Percentiles rank a stretch among this genome's conserved stretches.
Evolutionary conservation across 805 yeast genomes (phyloP).

Genomic region (Dipodascopsis uninucleata): DNA sequence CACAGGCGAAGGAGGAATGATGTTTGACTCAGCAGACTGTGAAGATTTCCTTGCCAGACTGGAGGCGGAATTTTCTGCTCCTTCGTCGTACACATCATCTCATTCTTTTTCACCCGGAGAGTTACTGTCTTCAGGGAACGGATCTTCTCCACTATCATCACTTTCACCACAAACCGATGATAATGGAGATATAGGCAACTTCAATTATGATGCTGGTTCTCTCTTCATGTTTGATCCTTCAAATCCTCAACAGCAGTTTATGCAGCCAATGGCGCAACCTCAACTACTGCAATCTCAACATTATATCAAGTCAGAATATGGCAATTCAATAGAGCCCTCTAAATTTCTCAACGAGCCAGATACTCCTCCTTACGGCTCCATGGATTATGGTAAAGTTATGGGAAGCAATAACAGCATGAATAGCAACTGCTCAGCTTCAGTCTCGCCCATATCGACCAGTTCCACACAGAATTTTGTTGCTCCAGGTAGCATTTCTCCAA

Average conservation of each 20-base stretch:
- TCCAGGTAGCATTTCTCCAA: background rate
- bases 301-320: constrained; percentile 6
- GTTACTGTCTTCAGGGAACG: constrained; percentile 20
- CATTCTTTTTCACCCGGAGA: constrained; percentile 23
- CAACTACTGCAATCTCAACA: background rate
- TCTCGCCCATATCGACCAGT: constrained; percentile 12
- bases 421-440: background rate
- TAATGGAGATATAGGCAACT: constrained; percentile 7
- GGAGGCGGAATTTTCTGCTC: constrained; percentile 23
- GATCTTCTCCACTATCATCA: constrained; percentile 25
- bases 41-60: constrained; percentile 31
- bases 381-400: no score
- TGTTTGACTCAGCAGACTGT: constrained; percentile 31
- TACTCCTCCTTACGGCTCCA: background rate
- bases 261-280: background rate
- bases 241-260: constrained; percentile 1
- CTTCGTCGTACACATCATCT: constrained; percentile 18
- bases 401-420: background rate
- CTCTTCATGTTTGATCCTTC: constrained; percentile 18
- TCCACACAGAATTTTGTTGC: constrained; percentile 4
- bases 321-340: constrained; percentile 1
- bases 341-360: constrained; percentile 4
- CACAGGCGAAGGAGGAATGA: no score
- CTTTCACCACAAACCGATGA: constrained; percentile 13
- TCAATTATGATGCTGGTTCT: constrained; percentile 15